Evolutionary conservation across 306 rosid genomes (phyloP), one percentile per base, ranked within the genome.

Genomic region (Castanea sativa): DNA sequence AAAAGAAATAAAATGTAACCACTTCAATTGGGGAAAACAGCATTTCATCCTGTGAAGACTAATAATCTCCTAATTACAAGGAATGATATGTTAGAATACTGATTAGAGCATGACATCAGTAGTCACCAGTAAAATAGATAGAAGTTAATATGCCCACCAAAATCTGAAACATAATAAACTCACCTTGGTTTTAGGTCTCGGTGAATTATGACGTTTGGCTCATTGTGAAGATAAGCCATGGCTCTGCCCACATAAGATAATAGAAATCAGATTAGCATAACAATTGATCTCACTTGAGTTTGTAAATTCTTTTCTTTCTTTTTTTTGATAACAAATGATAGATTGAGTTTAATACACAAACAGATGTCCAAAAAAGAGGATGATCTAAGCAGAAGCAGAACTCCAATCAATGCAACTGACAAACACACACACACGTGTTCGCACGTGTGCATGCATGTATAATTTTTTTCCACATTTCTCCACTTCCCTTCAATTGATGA

Each of bases 161-260:
- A 72, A 35, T 65, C 51, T 51, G 68, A 74, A 57, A 71, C 55
- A 84, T 20, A 83, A 80, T 20, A 60, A 86, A 63, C 91, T 84
- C 69, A 87, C 98, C 98, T 90, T 68, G 97, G 98, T 86, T 94
- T 94, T 65, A 94, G 87, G 91, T 94, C 97, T 35, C 98, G 86
- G 83, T 94, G 98, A 87, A 94, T 79, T 49, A 94, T 85, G 68
- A 94, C 97, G 81, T 94, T 92, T 69, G 98, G 98, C 79, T 94
- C 98, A 49, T 88, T 94, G 91, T 94, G 98, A 83, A 94, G 97
- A 86, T 92, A 94, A 73, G 98, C 96, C 92, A 94, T 90, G 76
- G 97, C 98, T 86, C 98, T 94, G 88, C 58, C 49, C 78, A 82
- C 59, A 74, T 64, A 82, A 74, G 27, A 81, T 80, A 45, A 73